Percentiles rank a stretch among this genome's conserved stretches.
Conservation (phyloP, 768 basidiomycete genomes). For the Naganishia kalamii region DNA sequence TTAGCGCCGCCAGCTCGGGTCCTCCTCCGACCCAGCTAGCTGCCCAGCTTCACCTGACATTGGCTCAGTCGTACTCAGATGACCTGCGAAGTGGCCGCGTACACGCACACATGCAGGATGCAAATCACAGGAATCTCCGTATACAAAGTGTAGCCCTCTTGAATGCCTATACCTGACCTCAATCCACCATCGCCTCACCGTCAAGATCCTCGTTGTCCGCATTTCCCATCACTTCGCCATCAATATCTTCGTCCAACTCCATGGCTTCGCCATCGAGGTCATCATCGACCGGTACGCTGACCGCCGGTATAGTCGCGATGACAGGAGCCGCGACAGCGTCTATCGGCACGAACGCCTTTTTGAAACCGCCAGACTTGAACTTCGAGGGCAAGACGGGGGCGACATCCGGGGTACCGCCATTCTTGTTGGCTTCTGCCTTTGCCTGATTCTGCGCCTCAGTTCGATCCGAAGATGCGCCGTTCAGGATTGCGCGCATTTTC, state of each 20-base stretch:
- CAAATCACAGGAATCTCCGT: too few species aligned
- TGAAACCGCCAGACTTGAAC: slow-evolving; percentile 35
- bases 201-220: slow-evolving; percentile 47
- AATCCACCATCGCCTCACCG: slow-evolving; percentile 17
- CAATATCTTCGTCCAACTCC: slow-evolving; percentile 32
- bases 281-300: slow-evolving; percentile 38
- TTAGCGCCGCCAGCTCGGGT: too few species aligned
- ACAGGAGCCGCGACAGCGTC: slow-evolving; percentile 27
- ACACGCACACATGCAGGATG: too few species aligned
- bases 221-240: slow-evolving; percentile 46
- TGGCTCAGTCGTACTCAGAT: too few species aligned
- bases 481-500: slow-evolving; percentile 66
- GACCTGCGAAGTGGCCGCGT: too few species aligned
- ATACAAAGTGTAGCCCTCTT: too few species aligned
- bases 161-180: background rate
- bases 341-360: slow-evolving; percentile 40
- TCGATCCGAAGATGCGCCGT: slow-evolving; percentile 45
- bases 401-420: slow-evolving; percentile 25
- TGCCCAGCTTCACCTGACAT: too few species aligned
- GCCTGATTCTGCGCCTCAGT: background rate
- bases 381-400: slow-evolving; percentile 11
- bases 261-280: slow-evolving; percentile 52
- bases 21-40: too few species aligned
- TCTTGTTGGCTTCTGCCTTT: background rate
- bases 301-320: slow-evolving; percentile 30